Evolutionary conservation across 192 early-diverging fungal species (phyloP).

Genomic region (Podila clonocystis): DNA sequence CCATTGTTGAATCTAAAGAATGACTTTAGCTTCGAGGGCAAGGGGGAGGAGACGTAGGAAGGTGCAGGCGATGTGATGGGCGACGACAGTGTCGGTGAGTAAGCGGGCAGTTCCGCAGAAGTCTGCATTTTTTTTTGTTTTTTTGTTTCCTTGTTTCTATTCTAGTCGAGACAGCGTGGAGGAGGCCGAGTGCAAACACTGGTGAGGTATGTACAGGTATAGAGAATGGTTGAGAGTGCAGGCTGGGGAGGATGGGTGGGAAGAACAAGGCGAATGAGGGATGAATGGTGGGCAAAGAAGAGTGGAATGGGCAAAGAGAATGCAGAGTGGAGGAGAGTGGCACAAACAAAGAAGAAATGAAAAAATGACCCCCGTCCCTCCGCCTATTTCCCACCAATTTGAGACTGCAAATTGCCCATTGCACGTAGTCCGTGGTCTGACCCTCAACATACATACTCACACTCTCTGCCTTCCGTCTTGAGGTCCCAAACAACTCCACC

Average conservation of each 20-base stretch:
- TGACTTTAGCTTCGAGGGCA: conserved; percentile 37
- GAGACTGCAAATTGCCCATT: too few relatives aligned
- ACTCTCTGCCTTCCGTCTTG: too few relatives aligned
- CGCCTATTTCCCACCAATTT: too few relatives aligned
- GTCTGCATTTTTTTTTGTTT: conserved; percentile 27
- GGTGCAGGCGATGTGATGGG: conserved; percentile 33
- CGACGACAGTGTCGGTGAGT: background rate
- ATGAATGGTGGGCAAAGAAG: background rate
- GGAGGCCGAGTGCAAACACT: background rate
- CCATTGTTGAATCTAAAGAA: conserved; percentile 15
- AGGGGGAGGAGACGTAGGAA: conserved; percentile 20
- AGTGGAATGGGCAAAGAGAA: background rate
- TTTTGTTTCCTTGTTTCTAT: background rate
- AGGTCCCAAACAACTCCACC: too few relatives aligned
- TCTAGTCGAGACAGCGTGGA: too few relatives aligned
- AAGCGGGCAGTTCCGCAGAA: conserved; percentile 12
- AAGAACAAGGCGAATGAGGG: background rate
- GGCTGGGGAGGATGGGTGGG: background rate
- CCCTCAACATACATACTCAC: too few relatives aligned
- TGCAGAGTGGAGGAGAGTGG: background rate
- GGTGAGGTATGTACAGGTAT: background rate
- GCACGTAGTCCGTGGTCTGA: too few relatives aligned
- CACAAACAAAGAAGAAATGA: background rate
- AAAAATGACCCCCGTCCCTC: too few relatives aligned
- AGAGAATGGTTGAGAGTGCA: background rate